A percentile compares a stretch with the other conserved stretches of the same genome.
These are phyloP conservation scores for Geoglossum cookeanum DNA, from an alignment of 2,329 filamentous ascomycete species.

Conservation along the genomic window DNA sequence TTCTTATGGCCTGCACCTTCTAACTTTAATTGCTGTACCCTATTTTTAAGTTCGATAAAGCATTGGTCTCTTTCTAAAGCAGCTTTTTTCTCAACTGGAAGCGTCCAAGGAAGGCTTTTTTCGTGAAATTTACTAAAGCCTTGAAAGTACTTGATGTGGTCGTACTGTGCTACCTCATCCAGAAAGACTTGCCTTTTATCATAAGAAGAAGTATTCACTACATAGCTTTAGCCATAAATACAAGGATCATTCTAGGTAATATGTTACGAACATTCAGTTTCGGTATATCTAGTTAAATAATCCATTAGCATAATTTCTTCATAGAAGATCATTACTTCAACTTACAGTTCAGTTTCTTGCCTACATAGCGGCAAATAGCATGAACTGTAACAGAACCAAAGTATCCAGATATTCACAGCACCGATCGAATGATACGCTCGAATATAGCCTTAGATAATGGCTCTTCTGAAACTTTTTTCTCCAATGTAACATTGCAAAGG, in stretches of 20 bases:
- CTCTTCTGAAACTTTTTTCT: neutral
- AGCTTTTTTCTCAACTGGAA: neutral
- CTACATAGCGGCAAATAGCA: constrained; percentile 3
- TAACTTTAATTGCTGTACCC: neutral
- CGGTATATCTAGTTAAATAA: neutral
- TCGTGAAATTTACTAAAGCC: neutral
- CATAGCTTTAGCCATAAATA: neutral
- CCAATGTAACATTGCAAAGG: neutral
- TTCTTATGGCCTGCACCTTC: neutral
- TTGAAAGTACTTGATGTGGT: neutral
- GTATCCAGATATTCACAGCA: constrained; percentile 3
- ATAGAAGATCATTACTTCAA: neutral
- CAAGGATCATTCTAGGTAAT: neutral
- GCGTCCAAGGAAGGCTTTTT: neutral
- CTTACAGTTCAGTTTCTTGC: constrained; percentile 1
- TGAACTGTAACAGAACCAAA: constrained; percentile 4
- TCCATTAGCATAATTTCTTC: neutral
- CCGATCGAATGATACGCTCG: constrained; percentile 2
- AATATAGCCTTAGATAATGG: neutral
- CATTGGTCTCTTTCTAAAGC: neutral
- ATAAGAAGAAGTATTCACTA: neutral
- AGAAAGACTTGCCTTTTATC: neutral
- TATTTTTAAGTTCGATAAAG: neutral
- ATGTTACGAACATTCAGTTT: neutral
- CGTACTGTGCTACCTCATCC: neutral